Evolutionary conservation across 768 basidiomycete genomes (phyloP).

Genomic region (Dacryopinax spathularia): DNA sequence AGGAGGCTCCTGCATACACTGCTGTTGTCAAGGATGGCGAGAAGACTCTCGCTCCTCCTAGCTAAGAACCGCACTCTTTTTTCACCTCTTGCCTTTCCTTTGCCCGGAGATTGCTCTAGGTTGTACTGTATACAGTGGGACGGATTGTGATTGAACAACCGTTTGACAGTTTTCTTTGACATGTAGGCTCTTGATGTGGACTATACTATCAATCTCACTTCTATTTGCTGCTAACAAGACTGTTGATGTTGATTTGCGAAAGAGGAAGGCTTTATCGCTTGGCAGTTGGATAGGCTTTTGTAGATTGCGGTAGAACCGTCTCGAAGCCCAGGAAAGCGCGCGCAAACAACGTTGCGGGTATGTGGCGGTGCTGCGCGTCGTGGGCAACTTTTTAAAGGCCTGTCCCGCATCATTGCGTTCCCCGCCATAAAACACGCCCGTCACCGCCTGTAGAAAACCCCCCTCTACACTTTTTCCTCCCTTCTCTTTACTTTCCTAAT

Average conservation of each 20-base stretch:
- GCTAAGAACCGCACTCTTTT: not conserved
- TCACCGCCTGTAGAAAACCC: slow-evolving; percentile 1
- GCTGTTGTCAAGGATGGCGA: not conserved
- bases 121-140: not conserved
- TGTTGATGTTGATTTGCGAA: not conserved
- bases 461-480: not conserved
- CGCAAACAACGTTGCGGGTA: slow-evolving; percentile 1
- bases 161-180: not conserved
- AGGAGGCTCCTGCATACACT: not conserved
- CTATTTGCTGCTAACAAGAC: no score
- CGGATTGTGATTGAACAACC: not conserved
- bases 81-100: not conserved
- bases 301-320: not conserved
- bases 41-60: not conserved
- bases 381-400: not conserved
- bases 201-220: not conserved
- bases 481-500: slow-evolving; percentile 5
- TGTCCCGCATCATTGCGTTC: not conserved
- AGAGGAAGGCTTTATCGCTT: no score
- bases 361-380: not conserved
- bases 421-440: not conserved
- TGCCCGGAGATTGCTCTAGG: not conserved
- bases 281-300: not conserved
- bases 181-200: not conserved
- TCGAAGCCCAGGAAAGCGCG: no score